Percentiles rank a stretch among this genome's conserved stretches.
Evolutionary conservation across 2,329 filamentous ascomycete genomes (phyloP).

Genomic region (Cercospora zeae-maydis): DNA sequence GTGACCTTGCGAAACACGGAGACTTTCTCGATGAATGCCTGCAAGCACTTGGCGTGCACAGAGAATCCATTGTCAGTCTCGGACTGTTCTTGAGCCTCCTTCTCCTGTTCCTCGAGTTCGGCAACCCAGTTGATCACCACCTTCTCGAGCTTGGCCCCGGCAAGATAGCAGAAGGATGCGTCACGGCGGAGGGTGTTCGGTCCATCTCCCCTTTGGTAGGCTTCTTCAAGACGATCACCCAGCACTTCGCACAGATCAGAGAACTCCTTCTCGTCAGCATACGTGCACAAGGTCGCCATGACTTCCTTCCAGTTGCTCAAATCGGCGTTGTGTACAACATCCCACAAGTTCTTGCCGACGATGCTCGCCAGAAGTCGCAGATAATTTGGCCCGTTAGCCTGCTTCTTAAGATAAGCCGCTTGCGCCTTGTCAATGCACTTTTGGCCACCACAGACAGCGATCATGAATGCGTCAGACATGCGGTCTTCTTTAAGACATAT

Average conservation of each 20-base stretch:
- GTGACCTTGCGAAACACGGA: conserved; percentile 93
- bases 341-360: conserved; percentile 95
- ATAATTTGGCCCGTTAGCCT: conserved; percentile 82
- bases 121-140: conserved; percentile 91
- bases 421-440: conserved; percentile 93
- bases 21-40: conserved; percentile 97
- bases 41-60: conserved; percentile 80
- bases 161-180: conserved; percentile 93
- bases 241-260: conserved; percentile 91
- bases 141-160: conserved; percentile 95
- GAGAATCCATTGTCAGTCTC: conserved; percentile 78
- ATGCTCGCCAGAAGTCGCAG: conserved; percentile 85
- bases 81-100: conserved; percentile 60
- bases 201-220: conserved; percentile 51
- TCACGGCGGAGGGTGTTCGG: conserved; percentile 64
- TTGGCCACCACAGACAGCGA: conserved; percentile 93
- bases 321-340: conserved; percentile 94
- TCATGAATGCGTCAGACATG: conserved; percentile 94
- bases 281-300: conserved; percentile 94
- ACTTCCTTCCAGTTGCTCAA: conserved; percentile 93
- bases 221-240: conserved; percentile 82
- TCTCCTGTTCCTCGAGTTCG: conserved; percentile 81
- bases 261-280: conserved; percentile 86
- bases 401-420: conserved; percentile 79
- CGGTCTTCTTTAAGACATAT: conserved; percentile 84